Conservation (phyloP, 208 protist genomes). For the Vickermania ingenoplastis region DNA sequence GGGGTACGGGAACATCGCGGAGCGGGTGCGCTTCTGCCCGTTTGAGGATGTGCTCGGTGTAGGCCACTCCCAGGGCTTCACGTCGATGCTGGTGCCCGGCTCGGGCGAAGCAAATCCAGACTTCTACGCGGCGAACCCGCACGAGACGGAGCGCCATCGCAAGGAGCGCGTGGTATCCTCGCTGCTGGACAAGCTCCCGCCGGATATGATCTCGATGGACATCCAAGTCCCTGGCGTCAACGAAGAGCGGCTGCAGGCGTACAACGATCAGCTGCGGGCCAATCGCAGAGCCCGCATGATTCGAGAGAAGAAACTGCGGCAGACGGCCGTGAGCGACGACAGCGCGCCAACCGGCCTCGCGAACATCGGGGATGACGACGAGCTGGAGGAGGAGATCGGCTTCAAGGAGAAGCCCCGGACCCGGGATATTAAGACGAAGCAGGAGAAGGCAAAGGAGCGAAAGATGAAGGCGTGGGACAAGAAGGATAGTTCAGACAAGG, state of each 20-base stretch:
- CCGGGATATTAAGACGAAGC: slow-evolving; percentile 54
- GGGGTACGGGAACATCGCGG: slow-evolving; percentile 81
- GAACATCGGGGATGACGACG: slow-evolving; percentile 48
- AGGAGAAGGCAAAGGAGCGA: slow-evolving; percentile 55
- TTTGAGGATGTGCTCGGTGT: slow-evolving; percentile 89
- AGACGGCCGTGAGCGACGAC: slow-evolving; percentile 18
- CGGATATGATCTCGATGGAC: slow-evolving; percentile 88
- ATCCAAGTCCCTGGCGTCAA: slow-evolving; percentile 80
- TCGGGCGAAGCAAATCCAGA: slow-evolving; percentile 88
- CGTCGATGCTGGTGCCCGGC: slow-evolving; percentile 81
- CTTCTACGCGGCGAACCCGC: slow-evolving; percentile 90
- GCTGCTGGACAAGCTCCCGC: slow-evolving; percentile 89
- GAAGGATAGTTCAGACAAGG: slow-evolving; percentile 83
- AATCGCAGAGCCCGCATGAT: slow-evolving; percentile 75
- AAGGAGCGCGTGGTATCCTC: slow-evolving; percentile 80
- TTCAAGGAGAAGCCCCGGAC: slow-evolving; percentile 69
- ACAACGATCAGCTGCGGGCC: slow-evolving; percentile 74
- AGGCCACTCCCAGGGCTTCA: slow-evolving; percentile 84
- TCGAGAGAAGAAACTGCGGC: slow-evolving; percentile 76
- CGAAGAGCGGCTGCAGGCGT: slow-evolving; percentile 62
- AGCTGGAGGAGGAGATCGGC: slow-evolving; percentile 79
- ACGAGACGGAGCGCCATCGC: slow-evolving; percentile 86
- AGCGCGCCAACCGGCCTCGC: slow-evolving; percentile 36
- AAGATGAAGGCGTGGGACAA: slow-evolving; percentile 88
- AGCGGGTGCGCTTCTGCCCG: slow-evolving; percentile 73